Base-by-base conservation (phyloP, 2,329 filamentous ascomycete species). In the Epichloe baconii region DNA sequence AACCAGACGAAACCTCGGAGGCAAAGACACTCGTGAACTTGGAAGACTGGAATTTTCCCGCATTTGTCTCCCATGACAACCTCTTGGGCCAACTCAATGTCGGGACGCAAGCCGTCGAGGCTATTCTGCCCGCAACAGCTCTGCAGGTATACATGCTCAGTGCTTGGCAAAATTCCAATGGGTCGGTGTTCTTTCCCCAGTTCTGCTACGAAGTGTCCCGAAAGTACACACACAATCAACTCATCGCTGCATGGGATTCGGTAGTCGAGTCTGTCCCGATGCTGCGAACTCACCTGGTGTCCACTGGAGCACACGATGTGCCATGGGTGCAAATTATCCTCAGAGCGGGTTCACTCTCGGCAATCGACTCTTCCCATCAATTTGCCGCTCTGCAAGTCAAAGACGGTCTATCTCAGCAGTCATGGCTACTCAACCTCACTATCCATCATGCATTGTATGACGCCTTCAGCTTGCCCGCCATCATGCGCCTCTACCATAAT, bases 371-470 rank as follows among this genome's bases (percentile, higher is more conserved):
- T 6, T n/a, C 19, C 17, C 42, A 53, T 31, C 65, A 61, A 0
- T 56, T 67, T 55, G 62, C 2, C 52, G 56, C 4, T 46, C 47
- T 70, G 3, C 40, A 47, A 0, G 53, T 62, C 0, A 41, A 48
- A 10, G 49, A 50, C 3, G 43, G 54, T 10, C 31, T 34, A 23
- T 52, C 56, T 3, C 51, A 55, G 0, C 40, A 55, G 0, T 55
- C 57, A 0, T 53, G 56, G 58, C 41, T 55, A 0, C 50, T 81
- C 4, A 67, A 76, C 2, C 70, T 88, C 5, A 72, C 72, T 26
- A 83, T 96, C 4, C 89, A 95, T 55, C 90, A 97, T 63, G 86
- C 86, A 0, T 72, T 96, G 0, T 97, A 96, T 61, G 91, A 96
- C 63, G 89, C 83, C 5, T 75, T 94, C 53, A 93, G 86, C 58